Percentiles rank a stretch among this genome's conserved stretches.
phyloP scores from a whole-genome alignment of 768 basidiomycete species.

The Heimioporus sp. region DNA sequence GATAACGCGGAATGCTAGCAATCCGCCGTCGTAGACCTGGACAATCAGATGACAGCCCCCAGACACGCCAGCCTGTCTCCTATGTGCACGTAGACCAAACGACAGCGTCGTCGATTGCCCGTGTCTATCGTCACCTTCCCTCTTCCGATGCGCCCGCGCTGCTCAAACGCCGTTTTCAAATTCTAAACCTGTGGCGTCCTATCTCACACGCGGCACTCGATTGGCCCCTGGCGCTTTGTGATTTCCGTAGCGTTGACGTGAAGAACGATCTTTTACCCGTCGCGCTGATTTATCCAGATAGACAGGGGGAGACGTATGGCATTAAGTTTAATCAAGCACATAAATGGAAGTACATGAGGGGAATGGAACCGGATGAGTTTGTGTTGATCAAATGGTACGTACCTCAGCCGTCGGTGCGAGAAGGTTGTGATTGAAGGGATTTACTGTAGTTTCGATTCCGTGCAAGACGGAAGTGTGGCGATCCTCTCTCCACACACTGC shows the following conservation, averaged over 20 bases:
- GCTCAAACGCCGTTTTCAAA: slow-evolving; percentile 46
- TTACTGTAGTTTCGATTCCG: slow-evolving; percentile 36
- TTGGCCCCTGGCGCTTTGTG: slow-evolving; percentile 48
- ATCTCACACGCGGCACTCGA: slow-evolving; percentile 45
- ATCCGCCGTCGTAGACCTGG: slow-evolving; percentile 42
- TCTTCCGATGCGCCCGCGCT: slow-evolving; percentile 37
- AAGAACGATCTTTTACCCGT: slow-evolving; percentile 38
- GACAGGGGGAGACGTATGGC: slow-evolving; percentile 42
- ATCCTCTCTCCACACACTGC: slow-evolving; percentile 33
- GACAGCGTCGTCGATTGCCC: slow-evolving; percentile 34
- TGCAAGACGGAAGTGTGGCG: slow-evolving; percentile 34
- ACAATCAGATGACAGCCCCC: slow-evolving; percentile 32
- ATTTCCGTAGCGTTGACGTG: slow-evolving; percentile 41
- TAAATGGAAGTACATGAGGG: slow-evolving; percentile 45
- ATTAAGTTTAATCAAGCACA: slow-evolving; percentile 40
- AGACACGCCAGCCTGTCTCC: slow-evolving; percentile 44
- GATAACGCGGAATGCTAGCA: slow-evolving; percentile 25
- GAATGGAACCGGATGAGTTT: slow-evolving; percentile 44
- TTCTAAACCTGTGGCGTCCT: slow-evolving; percentile 56
- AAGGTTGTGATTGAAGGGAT: background rate
- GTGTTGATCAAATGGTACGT: slow-evolving; percentile 49
- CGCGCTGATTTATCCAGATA: slow-evolving; percentile 39
- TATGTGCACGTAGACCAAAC: slow-evolving; percentile 49
- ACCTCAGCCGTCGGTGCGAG: background rate
- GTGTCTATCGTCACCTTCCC: slow-evolving; percentile 45